Base-by-base conservation (phyloP, 1,284 basidiomycete genomes). In the Ustilago lituana region DNA sequence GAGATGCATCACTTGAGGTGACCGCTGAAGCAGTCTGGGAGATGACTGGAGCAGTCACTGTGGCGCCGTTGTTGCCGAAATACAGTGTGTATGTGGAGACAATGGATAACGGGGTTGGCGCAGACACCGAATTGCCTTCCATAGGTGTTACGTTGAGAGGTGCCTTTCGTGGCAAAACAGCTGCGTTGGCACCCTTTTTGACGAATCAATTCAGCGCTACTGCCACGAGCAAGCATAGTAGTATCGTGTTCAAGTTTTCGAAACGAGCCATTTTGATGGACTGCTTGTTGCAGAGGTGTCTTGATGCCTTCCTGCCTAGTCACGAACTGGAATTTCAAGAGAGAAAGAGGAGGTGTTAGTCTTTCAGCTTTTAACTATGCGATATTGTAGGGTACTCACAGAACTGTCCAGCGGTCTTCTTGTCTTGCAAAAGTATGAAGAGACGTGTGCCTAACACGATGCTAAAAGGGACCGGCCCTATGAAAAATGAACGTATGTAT, bases 61-160 rank as follows among this genome's bases (percentile, higher is more conserved):
- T 60, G 1, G 63, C 52, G 1, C 52, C 63, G 7, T 41, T 37
- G 14, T 32, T 51, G 15, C 44, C 57, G 19, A 64, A 64, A 20
- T 49, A 64, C 27, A 64, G 46, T 20, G 54, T 53, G 32, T 64
- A 64, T 2, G 61, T 64, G 14, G 54, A 47, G 2, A 53, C 46
- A 22, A 64, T n/a, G n/a, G 61, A 46, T 6, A 54, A 17, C 9
- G 61, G 61, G 1, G 35, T 49, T 1, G 54, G 54, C 7, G 31
- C 7, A 4, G 27, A 19, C 35, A 19, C 14, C 2, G 35, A 5
- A n/a, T 24, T 24, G 12, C 19, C 33, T 24, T 48, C 43, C 33
- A 47, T 27, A 14, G 47, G 14, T 7, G 24, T 33, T 9, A 52
- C 35, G 11, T 40, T 52, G 20, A 49, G 14, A 2, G 61, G 36